Evolutionary conservation across 441 rosid genomes (phyloP), one percentile per base, ranked within the genome.

Genomic region (Arabidopsis lyrata): DNA sequence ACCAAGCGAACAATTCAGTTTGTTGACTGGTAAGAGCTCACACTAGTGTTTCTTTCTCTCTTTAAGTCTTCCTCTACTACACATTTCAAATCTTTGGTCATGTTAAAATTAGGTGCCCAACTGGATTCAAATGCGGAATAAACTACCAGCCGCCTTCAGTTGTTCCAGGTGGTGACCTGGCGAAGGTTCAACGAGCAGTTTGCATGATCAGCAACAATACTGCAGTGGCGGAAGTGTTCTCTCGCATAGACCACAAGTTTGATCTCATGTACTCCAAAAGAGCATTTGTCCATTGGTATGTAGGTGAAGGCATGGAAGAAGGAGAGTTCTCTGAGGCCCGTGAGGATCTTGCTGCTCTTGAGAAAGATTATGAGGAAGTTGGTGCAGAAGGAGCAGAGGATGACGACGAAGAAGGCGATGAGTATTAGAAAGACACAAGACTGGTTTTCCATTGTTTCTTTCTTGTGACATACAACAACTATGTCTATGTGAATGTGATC

Each of bases 271-370:
- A 88, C 61, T 29, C 94, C 50, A 92, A 92, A 78, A 79, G 97
- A 50, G 97, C 97, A 15, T 92, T 92, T 14, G 96, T 92, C n/a
- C 97, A 90, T 70, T 92, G 94, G 96, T 90, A 92, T 18, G 97
- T 92, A 12, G 97, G 97, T 2, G 97, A 92, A 75, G 96, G 94
- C 48, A 92, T 92, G 97, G 97, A 90, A 75, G 97, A 92, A 80
- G 96, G 97, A 41, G 96, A 92, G 78, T 92, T 92, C 86, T 88
- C 96, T 1, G 91, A 92, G 77, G 97, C 97, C 47, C 92, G 97
- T 36, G 96, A 92, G 74, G 97, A 92, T 78, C 93, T 92, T 11
- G 92, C 97, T 64, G 93, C 97, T 34, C 92, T 91, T 2, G 95
- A 91, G 81, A 89, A 91, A 77, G 92, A 91, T 75, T 89, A 87